These are phyloP conservation scores for Petunia secreta DNA, from an alignment of 257 asterid genomes.

Conservation along the genomic window DNA sequence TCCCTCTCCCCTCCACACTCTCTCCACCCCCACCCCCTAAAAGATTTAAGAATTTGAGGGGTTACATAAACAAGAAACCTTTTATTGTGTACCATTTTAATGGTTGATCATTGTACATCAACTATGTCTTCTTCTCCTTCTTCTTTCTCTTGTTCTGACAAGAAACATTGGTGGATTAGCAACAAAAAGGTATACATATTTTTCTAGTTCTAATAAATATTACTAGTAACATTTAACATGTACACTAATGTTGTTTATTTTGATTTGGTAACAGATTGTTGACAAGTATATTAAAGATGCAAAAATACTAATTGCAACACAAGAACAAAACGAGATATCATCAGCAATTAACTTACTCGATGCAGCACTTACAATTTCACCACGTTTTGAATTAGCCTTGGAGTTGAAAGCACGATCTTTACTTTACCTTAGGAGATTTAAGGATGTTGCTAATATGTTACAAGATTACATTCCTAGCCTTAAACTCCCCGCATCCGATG, in stretches of 20 bases:
- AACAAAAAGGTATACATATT: slow-evolving; percentile 62
- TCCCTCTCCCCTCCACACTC: slow-evolving; percentile 21
- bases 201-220: neutral
- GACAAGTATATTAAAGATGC: slow-evolving; percentile 87
- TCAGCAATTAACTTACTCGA: slow-evolving; percentile 75
- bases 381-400: slow-evolving; percentile 77
- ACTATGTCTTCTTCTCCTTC: slow-evolving; percentile 70
- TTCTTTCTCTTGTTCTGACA: slow-evolving; percentile 58
- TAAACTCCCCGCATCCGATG: slow-evolving; percentile 50
- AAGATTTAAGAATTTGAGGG: neutral
- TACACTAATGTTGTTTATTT: neutral
- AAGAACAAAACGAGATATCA: slow-evolving; percentile 61
- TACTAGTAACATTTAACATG: too few relatives aligned
- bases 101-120: slow-evolving; percentile 46
- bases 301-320: slow-evolving; percentile 62
- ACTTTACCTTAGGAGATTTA: slow-evolving; percentile 77
- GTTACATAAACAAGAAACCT: neutral
- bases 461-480: slow-evolving; percentile 89
- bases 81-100: neutral
- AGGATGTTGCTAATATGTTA: slow-evolving; percentile 89
- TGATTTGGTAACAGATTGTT: slow-evolving; percentile 54
- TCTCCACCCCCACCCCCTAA: slow-evolving; percentile 9
- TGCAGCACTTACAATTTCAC: slow-evolving; percentile 70
- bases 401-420: slow-evolving; percentile 82
- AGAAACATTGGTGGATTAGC: slow-evolving; percentile 95